These are phyloP conservation scores for Starmerella sp. DNA, from an alignment of 805 yeast species.

Conservation along the genomic window DNA sequence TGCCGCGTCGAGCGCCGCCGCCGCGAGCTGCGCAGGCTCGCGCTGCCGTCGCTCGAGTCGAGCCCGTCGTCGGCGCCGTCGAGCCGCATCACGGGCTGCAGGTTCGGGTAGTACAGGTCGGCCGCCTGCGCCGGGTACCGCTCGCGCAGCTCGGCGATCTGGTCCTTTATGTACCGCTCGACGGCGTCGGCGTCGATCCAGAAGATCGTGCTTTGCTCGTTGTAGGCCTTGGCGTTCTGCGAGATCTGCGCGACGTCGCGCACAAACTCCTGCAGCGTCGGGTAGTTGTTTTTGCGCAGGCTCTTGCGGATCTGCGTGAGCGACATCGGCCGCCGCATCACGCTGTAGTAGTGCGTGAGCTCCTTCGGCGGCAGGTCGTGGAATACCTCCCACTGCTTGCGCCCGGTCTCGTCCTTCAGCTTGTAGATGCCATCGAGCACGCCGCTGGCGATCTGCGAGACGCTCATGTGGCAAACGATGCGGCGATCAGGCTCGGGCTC, in stretches of 20 bases:
- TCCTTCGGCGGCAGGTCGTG: slow-evolving; percentile 62
- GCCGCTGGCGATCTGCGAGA: slow-evolving; percentile 2
- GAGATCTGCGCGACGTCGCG: slow-evolving; percentile 72
- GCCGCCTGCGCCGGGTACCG: slow-evolving; percentile 25
- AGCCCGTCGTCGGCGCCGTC: slow-evolving; percentile 30
- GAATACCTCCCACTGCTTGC: slow-evolving; percentile 44
- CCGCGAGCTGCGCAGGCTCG: slow-evolving; percentile 20
- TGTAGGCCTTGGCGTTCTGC: slow-evolving; percentile 83
- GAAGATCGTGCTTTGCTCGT: slow-evolving; percentile 55
- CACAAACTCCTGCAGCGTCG: slow-evolving; percentile 54
- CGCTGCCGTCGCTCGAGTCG: slow-evolving; percentile 23
- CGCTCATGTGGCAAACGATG: slow-evolving; percentile 4
- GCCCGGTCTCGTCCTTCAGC: slow-evolving; percentile 30
- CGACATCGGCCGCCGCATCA: slow-evolving; percentile 72
- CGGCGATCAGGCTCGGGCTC: background rate
- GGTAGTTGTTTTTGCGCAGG: slow-evolving; percentile 44
- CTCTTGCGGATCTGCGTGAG: slow-evolving; percentile 54
- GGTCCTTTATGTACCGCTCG: slow-evolving; percentile 40
- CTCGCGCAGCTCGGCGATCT: slow-evolving; percentile 38
- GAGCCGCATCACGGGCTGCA: slow-evolving; percentile 51
- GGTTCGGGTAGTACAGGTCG: slow-evolving; percentile 43
- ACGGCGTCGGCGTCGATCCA: slow-evolving; percentile 56
- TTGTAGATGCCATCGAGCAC: slow-evolving; percentile 27
- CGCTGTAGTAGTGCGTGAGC: slow-evolving; percentile 67
- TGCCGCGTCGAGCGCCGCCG: slow-evolving; percentile 22